These are phyloP conservation scores for Carex parvula DNA, from an alignment of 176 grass and related monocot species.

Conservation along the genomic window DNA sequence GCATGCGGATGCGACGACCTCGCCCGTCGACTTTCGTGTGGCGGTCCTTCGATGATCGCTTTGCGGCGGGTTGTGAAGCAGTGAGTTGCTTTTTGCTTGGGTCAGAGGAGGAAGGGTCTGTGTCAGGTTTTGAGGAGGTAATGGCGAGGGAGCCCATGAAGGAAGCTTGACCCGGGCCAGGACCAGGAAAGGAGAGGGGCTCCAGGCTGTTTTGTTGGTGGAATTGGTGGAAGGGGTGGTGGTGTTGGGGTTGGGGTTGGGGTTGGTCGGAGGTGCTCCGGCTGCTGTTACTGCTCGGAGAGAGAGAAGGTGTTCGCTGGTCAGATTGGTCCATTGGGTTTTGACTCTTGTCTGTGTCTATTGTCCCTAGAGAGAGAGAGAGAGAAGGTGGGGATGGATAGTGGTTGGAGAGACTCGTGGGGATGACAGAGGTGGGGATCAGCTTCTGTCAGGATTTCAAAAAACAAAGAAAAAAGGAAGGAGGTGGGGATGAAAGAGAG, in stretches of 20 bases:
- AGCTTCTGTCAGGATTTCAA: too few species aligned
- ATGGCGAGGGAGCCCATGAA: constrained; percentile 78
- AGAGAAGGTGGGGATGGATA: too few species aligned
- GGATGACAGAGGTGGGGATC: too few species aligned
- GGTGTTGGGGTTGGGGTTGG: constrained; percentile 43
- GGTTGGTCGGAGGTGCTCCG: constrained; percentile 72
- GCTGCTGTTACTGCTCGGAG: constrained; percentile 77
- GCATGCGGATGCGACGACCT: constrained; percentile 93
- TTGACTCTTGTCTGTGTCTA: neutral
- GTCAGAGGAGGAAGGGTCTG: constrained; percentile 36
- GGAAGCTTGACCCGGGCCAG: constrained; percentile 16
- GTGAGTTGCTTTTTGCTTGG: constrained; percentile 44
- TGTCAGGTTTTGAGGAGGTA: constrained; percentile 18
- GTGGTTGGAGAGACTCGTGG: too few species aligned
- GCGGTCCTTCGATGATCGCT: constrained; percentile 75
- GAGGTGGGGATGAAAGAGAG: too few species aligned
- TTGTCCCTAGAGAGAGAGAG: too few species aligned
- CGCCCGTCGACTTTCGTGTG: constrained; percentile 98
- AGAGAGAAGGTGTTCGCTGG: constrained; percentile 8
- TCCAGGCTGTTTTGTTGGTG: constrained; percentile 54
- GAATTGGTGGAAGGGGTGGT: constrained; percentile 41
- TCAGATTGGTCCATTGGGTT: constrained; percentile 28
- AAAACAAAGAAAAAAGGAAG: too few species aligned
- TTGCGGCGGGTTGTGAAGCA: constrained; percentile 21
- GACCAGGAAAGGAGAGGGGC: constrained; percentile 15